These are phyloP conservation scores for Leptosphaerulina australis DNA, from an alignment of 2,329 filamentous ascomycete genomes.

Conservation along the genomic window DNA sequence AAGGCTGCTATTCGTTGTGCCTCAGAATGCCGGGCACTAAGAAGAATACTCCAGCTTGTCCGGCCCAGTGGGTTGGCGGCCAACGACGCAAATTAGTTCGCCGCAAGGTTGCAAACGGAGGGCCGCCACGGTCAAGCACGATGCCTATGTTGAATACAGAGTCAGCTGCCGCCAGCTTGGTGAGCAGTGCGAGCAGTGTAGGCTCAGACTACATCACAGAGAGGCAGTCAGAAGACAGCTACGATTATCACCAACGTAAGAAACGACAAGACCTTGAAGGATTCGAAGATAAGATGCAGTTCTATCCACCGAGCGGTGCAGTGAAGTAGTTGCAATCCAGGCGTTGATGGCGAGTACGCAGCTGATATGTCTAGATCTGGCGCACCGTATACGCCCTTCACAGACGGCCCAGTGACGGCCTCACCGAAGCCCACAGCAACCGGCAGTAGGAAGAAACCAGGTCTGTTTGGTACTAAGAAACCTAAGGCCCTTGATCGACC, in stretches of 20 bases:
- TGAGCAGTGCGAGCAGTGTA: constrained; percentile 7
- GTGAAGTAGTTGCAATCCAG: background rate
- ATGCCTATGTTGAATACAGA: constrained; percentile 18
- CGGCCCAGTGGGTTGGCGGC: constrained; percentile 20
- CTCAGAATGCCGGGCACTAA: constrained; percentile 9
- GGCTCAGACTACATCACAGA: constrained; percentile 1
- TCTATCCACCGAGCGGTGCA: background rate
- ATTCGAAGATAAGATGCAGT: constrained; percentile 1
- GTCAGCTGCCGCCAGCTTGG: constrained; percentile 6
- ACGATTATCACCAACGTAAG: background rate
- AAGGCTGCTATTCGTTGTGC: background rate
- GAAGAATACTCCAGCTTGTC: constrained; percentile 4
- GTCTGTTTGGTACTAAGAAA: constrained; percentile 21
- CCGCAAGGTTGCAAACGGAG: constrained; percentile 15
- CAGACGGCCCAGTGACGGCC: constrained; percentile 1
- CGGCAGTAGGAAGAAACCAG: constrained; percentile 27
- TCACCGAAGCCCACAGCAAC: constrained; percentile 1
- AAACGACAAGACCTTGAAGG: background rate
- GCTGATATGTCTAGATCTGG: background rate
- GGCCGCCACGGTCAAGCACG: constrained; percentile 24
- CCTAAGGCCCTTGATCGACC: constrained; percentile 19
- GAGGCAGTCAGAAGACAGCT: constrained; percentile 10
- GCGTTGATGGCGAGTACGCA: background rate
- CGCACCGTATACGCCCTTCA: background rate
- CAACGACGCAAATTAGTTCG: constrained; percentile 31